Base-by-base conservation (phyloP, 306 rosid species). In the Pterocarpus macrocarpus region DNA sequence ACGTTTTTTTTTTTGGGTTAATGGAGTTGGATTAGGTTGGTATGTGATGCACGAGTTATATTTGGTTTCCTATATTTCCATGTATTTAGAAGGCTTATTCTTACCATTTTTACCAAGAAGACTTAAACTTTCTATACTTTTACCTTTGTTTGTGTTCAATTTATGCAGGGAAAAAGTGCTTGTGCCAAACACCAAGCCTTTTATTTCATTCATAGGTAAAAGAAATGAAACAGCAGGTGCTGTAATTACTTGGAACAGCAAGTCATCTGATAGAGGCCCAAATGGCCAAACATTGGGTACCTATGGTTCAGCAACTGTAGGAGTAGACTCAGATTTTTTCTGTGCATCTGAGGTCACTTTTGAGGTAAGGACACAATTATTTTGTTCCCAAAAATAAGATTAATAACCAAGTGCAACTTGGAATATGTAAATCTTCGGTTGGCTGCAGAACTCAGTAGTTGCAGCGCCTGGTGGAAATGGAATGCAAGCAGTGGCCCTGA, bases 401-500 rank as follows among this genome's bases (percentile, higher is more conserved):
- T 63, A 0, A 49, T 3, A 32, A 59, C 36, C 8, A 39, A n/a
- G 12, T 15, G 43, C 10, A 53, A 34, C 15, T 58, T 76, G 62
- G 68, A 32, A 61, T 8, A 64, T 65, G 61, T 55, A 13, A 39
- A 59, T 3, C 3, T n/a, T 65, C 39, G 22, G 55, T 28, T 77
- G 49, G 12, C 15, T 75, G 80, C 84, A 95, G 99, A 95, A 95
- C 81, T 76, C 98, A 12, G 92, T 91, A 63, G 89, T 84, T 61
- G 89, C 97, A n/a, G 71, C 72, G 15, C 87, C 96, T 16, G 91
- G 94, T 76, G 93, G 86, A 58, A 71, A 22, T 58, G 97, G 98
- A 74, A 95, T 86, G 92, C 99, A 95, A 84, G 99, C 86, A 76
- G 99, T 95, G 36, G 99, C 99, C 8, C 61, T 95, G 30, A 91